Evolutionary conservation across 2,329 filamentous ascomycete species (phyloP), one percentile per base, ranked within the genome.

Genomic region (Sporothrix euskadiensis): DNA sequence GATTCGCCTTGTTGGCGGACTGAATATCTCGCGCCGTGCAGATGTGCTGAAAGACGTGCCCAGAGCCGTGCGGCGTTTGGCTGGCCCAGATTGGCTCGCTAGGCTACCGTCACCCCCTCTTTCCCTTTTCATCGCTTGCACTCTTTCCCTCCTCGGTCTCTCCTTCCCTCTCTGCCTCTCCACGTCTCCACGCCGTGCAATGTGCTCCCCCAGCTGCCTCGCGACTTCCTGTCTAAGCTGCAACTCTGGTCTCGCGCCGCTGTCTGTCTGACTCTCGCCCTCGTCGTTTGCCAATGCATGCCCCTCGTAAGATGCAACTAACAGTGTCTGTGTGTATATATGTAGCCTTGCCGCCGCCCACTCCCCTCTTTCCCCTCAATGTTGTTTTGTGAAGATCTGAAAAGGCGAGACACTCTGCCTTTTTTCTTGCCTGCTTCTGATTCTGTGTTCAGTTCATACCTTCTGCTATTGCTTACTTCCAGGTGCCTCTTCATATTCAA

Each of bases 21-120:
- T 41, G n/a, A 63, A 44, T 22, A 49, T 49, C 44, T 49, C 44
- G 44, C n/a, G n/a, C 59, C 30, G 30, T 35, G 14, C 16, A 22
- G 16, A 49, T 47, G 63, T 66, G 41, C 41, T 49, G 26, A 44
- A 63, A 41, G 35, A 35, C 8, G 59, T 41, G 59, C 59, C 32
- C 59, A 63, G 59, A 41, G 35, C 59, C 35, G 59, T 63, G 59
- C 39, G 19, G 12, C 30, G 30, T 16, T 35, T 35, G 56, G 56
- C 32, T 26, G 19, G 56, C 56, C 30, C 6, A 14, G 41, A 44
- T 44, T 49, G 44, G 44, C 44, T 49, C 12, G 44, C 44, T 66
- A 52, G 65, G 65, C 65, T 69, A 54, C 66, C 39, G 5, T 49
- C 30, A 54, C 66, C 66, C 44, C 66, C 65, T 69, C 47, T 26